Evolutionary conservation across 345 rosid genomes (phyloP).

Genomic region (Dipteronia sinensis): DNA sequence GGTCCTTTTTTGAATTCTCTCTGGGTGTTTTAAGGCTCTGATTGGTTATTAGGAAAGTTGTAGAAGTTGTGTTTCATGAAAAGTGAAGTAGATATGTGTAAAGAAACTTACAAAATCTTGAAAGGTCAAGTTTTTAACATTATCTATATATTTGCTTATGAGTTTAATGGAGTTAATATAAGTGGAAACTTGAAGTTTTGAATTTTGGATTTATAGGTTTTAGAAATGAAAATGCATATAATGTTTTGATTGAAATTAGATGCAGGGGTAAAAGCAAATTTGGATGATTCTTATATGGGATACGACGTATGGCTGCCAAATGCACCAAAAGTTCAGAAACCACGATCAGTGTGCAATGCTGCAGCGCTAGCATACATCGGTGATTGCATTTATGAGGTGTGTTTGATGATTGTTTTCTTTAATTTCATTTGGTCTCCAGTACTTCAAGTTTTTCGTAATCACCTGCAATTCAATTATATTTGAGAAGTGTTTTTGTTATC

Average conservation of each 20-base stretch:
- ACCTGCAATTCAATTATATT: background rate
- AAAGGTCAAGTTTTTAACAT: background rate
- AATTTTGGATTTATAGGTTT: too few relatives aligned
- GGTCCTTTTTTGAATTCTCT: background rate
- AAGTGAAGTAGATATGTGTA: too few relatives aligned
- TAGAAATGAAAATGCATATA: background rate
- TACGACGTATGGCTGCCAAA: conserved; percentile 59
- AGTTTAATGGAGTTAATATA: too few relatives aligned
- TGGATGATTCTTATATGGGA: conserved; percentile 53
- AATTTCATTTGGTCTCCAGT: background rate
- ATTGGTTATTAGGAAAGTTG: conserved; percentile 5
- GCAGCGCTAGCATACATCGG: conserved; percentile 53
- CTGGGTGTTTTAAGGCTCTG: background rate
- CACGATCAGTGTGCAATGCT: conserved; percentile 55
- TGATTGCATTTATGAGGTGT: conserved; percentile 82
- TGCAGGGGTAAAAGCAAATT: conserved; percentile 25
- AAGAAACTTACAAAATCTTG: too few relatives aligned
- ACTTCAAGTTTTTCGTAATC: background rate
- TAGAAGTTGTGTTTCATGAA: too few relatives aligned
- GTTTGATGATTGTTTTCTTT: conserved; percentile 9
- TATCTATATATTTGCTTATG: background rate
- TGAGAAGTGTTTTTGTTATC: background rate
- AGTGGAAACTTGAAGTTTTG: too few relatives aligned
- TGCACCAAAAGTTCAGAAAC: conserved; percentile 71
- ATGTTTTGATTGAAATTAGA: conserved; percentile 5